Evolutionary conservation across 2,329 filamentous ascomycete genomes (phyloP).

Genomic region (Venturia aucupariae): DNA sequence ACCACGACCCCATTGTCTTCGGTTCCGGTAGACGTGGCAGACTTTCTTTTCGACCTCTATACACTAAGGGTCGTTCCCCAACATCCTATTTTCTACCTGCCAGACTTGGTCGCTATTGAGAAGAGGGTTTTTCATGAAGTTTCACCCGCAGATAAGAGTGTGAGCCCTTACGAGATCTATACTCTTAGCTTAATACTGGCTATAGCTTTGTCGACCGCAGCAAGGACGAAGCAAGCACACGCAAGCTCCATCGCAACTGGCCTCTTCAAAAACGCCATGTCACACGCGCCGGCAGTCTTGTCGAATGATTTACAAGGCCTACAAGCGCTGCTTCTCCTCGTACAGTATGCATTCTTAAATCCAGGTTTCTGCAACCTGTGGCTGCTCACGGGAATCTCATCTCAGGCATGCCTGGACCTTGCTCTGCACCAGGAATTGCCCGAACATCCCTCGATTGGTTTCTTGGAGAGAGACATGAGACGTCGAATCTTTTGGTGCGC

Average conservation of each 20-base stretch:
- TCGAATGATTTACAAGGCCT: conserved; percentile 28
- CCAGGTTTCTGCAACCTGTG: conserved; percentile 29
- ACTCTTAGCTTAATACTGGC: conserved; percentile 30
- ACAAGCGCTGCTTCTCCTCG: conserved; percentile 27
- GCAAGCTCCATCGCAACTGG: conserved; percentile 26
- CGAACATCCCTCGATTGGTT: conserved; percentile 21
- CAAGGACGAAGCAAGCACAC: conserved; percentile 25
- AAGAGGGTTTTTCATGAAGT: conserved; percentile 20
- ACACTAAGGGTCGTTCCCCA: conserved; percentile 27
- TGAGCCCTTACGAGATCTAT: conserved; percentile 24
- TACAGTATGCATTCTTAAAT: conserved; percentile 29
- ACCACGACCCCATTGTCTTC: conserved; percentile 22
- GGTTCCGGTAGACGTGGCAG: conserved; percentile 25
- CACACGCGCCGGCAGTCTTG: conserved; percentile 27
- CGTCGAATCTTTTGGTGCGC: conserved; percentile 29
- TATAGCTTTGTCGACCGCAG: conserved; percentile 27
- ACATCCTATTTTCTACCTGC: conserved; percentile 29
- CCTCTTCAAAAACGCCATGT: conserved; percentile 28
- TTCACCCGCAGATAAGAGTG: conserved; percentile 24
- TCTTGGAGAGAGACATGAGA: conserved; percentile 29
- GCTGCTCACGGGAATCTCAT: conserved; percentile 29
- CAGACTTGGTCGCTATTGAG: conserved; percentile 23
- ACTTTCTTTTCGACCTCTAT: conserved; percentile 26
- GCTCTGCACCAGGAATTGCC: conserved; percentile 29
- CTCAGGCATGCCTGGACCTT: conserved; percentile 28